Evolutionary conservation across 805 yeast species (phyloP).

Genomic region (Wickerhamomyces kurtzmanii): DNA sequence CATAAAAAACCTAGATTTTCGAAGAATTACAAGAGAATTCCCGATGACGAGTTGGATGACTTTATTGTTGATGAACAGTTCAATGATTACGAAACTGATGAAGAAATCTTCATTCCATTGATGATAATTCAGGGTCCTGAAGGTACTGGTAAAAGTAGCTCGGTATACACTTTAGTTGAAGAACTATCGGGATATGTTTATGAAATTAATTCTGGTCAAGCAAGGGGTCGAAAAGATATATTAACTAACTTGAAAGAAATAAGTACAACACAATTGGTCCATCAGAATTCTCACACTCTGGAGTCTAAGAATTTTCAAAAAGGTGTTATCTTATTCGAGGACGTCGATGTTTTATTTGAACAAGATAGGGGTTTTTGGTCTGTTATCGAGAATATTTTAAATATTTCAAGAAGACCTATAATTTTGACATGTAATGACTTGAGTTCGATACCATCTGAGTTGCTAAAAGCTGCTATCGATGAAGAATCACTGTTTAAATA

Average conservation of each 20-base stretch:
- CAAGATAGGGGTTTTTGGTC: constrained; percentile 79
- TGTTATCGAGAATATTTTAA: constrained; percentile 50
- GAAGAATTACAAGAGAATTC: constrained; percentile 12
- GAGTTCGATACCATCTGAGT: constrained; percentile 33
- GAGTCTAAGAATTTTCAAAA: constrained; percentile 27
- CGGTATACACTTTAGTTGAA: constrained; percentile 58
- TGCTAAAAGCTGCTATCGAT: constrained; percentile 34
- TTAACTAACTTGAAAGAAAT: constrained; percentile 60
- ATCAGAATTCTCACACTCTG: constrained; percentile 20
- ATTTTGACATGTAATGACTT: constrained; percentile 52
- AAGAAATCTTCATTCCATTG: constrained; percentile 43
- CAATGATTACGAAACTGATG: constrained; percentile 12
- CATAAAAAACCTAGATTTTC: constrained; percentile 23
- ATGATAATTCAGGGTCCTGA: constrained; percentile 58
- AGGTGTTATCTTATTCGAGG: constrained; percentile 75
- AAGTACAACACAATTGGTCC: constrained; percentile 77
- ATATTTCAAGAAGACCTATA: constrained; percentile 58
- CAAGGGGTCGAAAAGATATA: constrained; percentile 66
- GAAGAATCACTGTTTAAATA: constrained; percentile 29
- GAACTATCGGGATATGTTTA: constrained; percentile 62
- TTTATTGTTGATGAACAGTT: constrained; percentile 24
- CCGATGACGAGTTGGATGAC: constrained; percentile 18
- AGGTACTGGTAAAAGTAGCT: constrained; percentile 73
- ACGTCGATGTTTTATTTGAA: constrained; percentile 70
- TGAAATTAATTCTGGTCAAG: constrained; percentile 71